Conservation (phyloP, 2,329 filamentous ascomycete species). For the Diaporthe amygdali region DNA sequence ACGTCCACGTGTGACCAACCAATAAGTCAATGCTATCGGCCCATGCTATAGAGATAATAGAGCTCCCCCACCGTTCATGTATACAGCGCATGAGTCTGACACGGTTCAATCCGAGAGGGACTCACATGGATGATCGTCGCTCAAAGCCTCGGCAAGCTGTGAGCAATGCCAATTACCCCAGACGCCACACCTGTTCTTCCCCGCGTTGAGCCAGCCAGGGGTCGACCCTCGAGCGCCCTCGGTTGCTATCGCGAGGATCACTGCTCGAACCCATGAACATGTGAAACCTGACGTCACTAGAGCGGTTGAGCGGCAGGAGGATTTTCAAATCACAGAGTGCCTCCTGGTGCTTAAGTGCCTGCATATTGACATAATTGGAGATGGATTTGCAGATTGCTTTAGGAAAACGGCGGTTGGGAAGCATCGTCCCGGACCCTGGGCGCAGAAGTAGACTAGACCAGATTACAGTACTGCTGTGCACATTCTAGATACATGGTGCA, state of each 20-base stretch:
- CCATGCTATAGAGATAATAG: neutral
- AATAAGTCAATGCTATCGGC: neutral
- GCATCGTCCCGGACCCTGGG: neutral
- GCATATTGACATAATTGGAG: neutral
- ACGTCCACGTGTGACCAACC: neutral
- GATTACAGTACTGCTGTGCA: neutral
- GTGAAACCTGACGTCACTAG: slow-evolving; percentile 3
- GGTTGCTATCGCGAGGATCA: neutral
- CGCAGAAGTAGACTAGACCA: neutral
- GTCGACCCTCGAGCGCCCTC: slow-evolving; percentile 2
- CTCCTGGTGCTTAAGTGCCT: neutral
- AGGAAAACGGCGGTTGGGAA: neutral
- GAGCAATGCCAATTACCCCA: neutral
- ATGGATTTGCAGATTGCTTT: neutral
- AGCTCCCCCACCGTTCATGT: neutral
- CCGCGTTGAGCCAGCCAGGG: neutral
- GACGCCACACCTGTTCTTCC: slow-evolving; percentile 10
- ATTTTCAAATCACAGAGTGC: neutral
- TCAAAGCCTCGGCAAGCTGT: neutral
- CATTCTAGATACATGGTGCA: neutral
- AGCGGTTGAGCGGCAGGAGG: neutral
- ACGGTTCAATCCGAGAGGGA: neutral
- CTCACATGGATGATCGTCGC: slow-evolving; percentile 8
- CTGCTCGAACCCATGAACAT: neutral
- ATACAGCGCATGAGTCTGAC: neutral